These are phyloP conservation scores for Aureobasidium subglaciale DNA, from an alignment of 2,329 filamentous ascomycete genomes.

Conservation along the genomic window DNA sequence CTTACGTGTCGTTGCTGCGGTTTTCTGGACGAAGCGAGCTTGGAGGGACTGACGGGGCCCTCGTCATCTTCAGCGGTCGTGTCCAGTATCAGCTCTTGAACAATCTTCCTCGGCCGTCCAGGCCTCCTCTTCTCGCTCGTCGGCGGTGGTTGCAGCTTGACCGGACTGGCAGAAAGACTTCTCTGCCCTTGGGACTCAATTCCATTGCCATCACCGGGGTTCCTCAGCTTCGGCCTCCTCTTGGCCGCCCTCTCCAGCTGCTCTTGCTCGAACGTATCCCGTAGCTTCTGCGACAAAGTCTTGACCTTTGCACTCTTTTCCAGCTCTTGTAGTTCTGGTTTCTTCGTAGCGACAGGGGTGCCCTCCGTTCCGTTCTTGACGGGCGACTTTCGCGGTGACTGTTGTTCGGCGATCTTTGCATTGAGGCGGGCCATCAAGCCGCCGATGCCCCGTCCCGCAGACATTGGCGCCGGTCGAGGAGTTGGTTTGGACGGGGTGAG, in stretches of 20 bases:
- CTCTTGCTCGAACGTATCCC: slow-evolving; percentile 1
- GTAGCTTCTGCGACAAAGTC: not conserved
- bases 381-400: not conserved
- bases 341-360: not conserved
- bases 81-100: slow-evolving; percentile 4
- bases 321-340: not conserved
- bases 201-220: slow-evolving; percentile 22
- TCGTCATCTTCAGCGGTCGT: slow-evolving; percentile 2
- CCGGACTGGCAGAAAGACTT: not conserved
- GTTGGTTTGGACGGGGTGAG: slow-evolving; percentile 4
- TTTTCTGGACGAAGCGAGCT: not conserved
- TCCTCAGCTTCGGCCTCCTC: slow-evolving; percentile 23
- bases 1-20: not conserved
- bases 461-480: not conserved
- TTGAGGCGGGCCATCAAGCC: slow-evolving; percentile 11
- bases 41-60: slow-evolving; percentile 2
- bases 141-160: not conserved
- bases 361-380: not conserved
- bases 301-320: not conserved
- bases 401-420: not conserved
- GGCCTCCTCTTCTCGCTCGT: not conserved
- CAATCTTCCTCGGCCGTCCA: slow-evolving; percentile 15
- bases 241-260: slow-evolving; percentile 15
- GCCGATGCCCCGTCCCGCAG: slow-evolving; percentile 14
- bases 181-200: too few species aligned